These are phyloP conservation scores for Saturnispora besseyi DNA, from an alignment of 805 yeast genomes.

Conservation along the genomic window DNA sequence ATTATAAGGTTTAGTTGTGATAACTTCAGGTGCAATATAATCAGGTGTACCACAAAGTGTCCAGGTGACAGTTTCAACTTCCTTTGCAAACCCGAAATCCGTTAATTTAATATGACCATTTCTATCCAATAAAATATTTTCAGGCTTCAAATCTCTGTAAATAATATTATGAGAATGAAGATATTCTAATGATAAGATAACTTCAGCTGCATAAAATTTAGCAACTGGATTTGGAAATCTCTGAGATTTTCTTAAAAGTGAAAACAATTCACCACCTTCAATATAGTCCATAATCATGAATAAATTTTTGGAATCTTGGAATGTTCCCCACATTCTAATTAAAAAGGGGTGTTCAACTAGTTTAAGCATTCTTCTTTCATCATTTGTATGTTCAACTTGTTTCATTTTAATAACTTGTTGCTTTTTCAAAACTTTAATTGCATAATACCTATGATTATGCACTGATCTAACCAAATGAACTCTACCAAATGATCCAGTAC, in stretches of 20 bases:
- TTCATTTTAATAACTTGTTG: conserved; percentile 51
- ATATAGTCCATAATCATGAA: conserved; percentile 60
- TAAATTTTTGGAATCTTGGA: conserved; percentile 46
- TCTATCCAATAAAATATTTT: conserved; percentile 47
- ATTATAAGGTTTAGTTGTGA: conserved; percentile 53
- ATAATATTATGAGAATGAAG: conserved; percentile 51
- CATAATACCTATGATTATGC: conserved; percentile 51
- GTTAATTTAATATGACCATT: conserved; percentile 54
- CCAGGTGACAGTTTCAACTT: conserved; percentile 50
- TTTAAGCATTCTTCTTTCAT: conserved; percentile 50
- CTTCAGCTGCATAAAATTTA: conserved; percentile 57
- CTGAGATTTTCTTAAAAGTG: conserved; percentile 46
- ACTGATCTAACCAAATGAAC: conserved; percentile 51
- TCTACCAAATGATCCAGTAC: conserved; percentile 55
- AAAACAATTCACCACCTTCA: conserved; percentile 55
- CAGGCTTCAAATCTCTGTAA: conserved; percentile 54
- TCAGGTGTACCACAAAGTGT: conserved; percentile 60
- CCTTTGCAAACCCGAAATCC: conserved; percentile 58
- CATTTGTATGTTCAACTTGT: conserved; percentile 57
- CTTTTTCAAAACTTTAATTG: conserved; percentile 50
- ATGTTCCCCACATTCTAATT: conserved; percentile 62
- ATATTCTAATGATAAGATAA: conserved; percentile 48
- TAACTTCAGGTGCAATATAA: conserved; percentile 59
- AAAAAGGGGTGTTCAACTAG: conserved; percentile 52
- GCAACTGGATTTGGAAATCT: conserved; percentile 57